phyloP scores from a whole-genome alignment of 2,329 filamentous ascomycete genomes.

The Sarocladium brachiariae region DNA sequence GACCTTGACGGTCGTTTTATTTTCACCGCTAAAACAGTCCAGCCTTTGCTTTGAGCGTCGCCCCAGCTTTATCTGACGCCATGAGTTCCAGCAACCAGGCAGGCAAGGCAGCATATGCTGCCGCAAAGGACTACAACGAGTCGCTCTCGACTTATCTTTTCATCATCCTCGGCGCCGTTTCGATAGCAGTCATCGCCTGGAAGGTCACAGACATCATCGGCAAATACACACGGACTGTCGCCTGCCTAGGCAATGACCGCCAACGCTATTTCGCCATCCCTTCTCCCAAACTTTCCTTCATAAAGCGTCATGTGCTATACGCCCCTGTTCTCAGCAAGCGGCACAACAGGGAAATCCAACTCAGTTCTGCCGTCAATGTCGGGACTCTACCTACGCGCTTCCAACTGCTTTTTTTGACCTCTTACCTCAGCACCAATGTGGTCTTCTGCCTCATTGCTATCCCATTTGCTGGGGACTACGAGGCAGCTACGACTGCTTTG shows the following conservation, averaged over 20 bases:
- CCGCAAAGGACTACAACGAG: slow-evolving; percentile 28
- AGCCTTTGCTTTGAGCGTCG: not conserved
- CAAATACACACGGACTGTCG: slow-evolving; percentile 64
- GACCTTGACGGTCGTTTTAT: not conserved
- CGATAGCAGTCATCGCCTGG: slow-evolving; percentile 59
- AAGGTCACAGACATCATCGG: slow-evolving; percentile 53
- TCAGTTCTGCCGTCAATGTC: slow-evolving; percentile 50
- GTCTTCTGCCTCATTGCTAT: slow-evolving; percentile 63
- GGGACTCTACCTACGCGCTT: slow-evolving; percentile 57
- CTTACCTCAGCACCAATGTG: slow-evolving; percentile 52
- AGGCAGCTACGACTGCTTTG: slow-evolving; percentile 40
- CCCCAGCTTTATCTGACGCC: not conserved
- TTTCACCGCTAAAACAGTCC: not conserved
- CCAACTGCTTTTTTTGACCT: slow-evolving; percentile 46
- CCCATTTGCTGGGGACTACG: slow-evolving; percentile 44
- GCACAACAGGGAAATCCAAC: slow-evolving; percentile 57
- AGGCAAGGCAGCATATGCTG: slow-evolving; percentile 10
- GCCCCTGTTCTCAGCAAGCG: slow-evolving; percentile 55
- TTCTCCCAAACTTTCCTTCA: slow-evolving; percentile 43
- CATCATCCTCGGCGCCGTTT: slow-evolving; percentile 57
- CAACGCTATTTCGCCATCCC: slow-evolving; percentile 72
- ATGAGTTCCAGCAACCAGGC: slow-evolving; percentile 12
- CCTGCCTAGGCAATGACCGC: slow-evolving; percentile 69
- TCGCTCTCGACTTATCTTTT: slow-evolving; percentile 55
- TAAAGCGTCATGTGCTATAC: slow-evolving; percentile 71